A percentile compares a stretch with the other conserved stretches of the same genome.
Evolutionary conservation across 2,329 filamentous ascomycete species (phyloP).

Genomic region (Celoporthe dispersa): DNA sequence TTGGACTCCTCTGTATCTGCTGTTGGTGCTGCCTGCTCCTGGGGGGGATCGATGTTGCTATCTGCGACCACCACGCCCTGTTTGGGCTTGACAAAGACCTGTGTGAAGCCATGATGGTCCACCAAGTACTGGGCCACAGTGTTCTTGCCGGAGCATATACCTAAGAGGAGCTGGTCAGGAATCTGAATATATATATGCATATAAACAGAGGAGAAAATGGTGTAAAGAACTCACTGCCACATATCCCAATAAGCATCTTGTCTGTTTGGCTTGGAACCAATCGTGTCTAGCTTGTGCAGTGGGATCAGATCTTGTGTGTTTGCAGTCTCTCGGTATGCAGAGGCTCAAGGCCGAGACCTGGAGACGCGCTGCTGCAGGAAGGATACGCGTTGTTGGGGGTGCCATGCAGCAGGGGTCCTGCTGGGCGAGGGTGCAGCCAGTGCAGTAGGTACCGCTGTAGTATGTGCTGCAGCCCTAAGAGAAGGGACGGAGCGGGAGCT

Average conservation of each 20-base stretch:
- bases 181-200: not conserved
- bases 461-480: not conserved
- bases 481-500: not conserved
- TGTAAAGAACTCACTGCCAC: constrained; percentile 61
- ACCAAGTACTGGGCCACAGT: constrained; percentile 88
- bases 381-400: not conserved
- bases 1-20: constrained; percentile 14
- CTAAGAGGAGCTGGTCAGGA: constrained; percentile 49
- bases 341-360: not conserved
- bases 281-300: not conserved
- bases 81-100: constrained; percentile 35
- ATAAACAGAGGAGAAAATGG: constrained; percentile 19
- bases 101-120: constrained; percentile 79
- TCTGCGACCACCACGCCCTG: not conserved
- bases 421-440: not conserved
- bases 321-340: not conserved
- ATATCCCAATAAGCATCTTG: constrained; percentile 76
- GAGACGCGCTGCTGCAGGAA: not conserved
- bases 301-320: not conserved
- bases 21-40: not conserved
- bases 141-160: constrained; percentile 91
- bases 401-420: not conserved
- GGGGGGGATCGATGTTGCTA: not conserved
- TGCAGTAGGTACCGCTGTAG: too few species aligned
- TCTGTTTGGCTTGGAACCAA: not conserved